These are phyloP conservation scores for Fraxinus pennsylvanica DNA, from an alignment of 257 asterid species.

Conservation along the genomic window DNA sequence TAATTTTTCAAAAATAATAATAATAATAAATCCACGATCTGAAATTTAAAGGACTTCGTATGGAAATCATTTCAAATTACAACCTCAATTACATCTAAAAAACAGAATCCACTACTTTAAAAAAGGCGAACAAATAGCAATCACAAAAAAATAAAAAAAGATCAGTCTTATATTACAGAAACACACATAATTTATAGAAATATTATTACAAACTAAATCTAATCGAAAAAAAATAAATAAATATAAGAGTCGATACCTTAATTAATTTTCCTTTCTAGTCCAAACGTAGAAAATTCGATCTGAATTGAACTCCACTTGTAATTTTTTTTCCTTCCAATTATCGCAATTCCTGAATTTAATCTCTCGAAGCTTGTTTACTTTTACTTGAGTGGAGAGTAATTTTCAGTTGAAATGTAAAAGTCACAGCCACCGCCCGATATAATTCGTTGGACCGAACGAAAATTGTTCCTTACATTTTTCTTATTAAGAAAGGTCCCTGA, in stretches of 20 bases:
- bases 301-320: slow-evolving; percentile 20
- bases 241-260: slow-evolving; percentile 18
- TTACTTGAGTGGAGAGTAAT: neutral
- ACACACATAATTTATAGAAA: slow-evolving; percentile 12
- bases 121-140: neutral
- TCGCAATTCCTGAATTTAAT: too few relatives aligned
- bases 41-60: slow-evolving; percentile 17
- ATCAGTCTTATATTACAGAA: slow-evolving; percentile 15
- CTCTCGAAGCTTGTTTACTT: neutral
- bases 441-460: neutral
- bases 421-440: neutral
- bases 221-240: neutral
- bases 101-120: slow-evolving; percentile 3
- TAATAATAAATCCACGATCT: neutral
- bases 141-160: neutral
- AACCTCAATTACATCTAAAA: neutral
- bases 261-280: slow-evolving; percentile 11
- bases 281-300: slow-evolving; percentile 20
- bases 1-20: neutral
- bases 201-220: neutral
- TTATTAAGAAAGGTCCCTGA: too few relatives aligned
- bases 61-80: neutral
- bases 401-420: neutral
- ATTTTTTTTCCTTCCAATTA: neutral
- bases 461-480: too few relatives aligned